Conservation (phyloP, 2,329 filamentous ascomycete genomes). For the Mycosphaerelloides madeirae region DNA sequence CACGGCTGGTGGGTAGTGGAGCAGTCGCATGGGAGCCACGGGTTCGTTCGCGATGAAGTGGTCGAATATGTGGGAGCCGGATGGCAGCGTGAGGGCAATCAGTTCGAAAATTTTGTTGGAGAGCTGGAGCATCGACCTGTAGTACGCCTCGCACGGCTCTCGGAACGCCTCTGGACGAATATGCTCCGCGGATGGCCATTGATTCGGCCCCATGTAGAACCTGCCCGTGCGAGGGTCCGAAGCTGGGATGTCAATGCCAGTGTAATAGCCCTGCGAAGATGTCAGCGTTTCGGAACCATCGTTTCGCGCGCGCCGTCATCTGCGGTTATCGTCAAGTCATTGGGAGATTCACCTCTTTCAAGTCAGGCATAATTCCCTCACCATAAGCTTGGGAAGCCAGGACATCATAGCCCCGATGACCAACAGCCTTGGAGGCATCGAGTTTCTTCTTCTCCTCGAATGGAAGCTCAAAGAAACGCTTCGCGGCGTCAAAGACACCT, state of each 20-base stretch:
- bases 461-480: conserved; percentile 39
- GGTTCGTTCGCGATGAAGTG: conserved; percentile 34
- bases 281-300: too few species aligned
- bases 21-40: conserved; percentile 39
- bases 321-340: too few species aligned
- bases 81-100: too few species aligned
- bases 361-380: neutral
- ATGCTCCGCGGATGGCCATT: conserved; percentile 35
- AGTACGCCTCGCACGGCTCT: conserved; percentile 10
- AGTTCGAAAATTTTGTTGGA: too few species aligned
- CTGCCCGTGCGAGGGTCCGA: too few species aligned
- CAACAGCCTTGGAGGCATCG: conserved; percentile 7
- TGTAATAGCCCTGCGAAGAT: too few species aligned
- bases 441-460: conserved; percentile 39
- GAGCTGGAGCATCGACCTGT: conserved; percentile 3
- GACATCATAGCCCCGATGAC: conserved; percentile 10
- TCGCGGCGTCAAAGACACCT: conserved; percentile 36
- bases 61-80: conserved; percentile 31
- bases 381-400: conserved; percentile 20
- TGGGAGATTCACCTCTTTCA: conserved; percentile 4
- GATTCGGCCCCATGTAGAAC: conserved; percentile 34
- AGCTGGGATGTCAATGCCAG: too few species aligned
- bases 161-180: conserved; percentile 30
- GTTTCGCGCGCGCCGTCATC: too few species aligned
- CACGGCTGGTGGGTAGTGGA: conserved; percentile 20